Percentiles rank a stretch among this genome's conserved stretches.
These are phyloP conservation scores for Macrophomina pseudophaseolina DNA, from an alignment of 2,329 filamentous ascomycete species.

Conservation along the genomic window DNA sequence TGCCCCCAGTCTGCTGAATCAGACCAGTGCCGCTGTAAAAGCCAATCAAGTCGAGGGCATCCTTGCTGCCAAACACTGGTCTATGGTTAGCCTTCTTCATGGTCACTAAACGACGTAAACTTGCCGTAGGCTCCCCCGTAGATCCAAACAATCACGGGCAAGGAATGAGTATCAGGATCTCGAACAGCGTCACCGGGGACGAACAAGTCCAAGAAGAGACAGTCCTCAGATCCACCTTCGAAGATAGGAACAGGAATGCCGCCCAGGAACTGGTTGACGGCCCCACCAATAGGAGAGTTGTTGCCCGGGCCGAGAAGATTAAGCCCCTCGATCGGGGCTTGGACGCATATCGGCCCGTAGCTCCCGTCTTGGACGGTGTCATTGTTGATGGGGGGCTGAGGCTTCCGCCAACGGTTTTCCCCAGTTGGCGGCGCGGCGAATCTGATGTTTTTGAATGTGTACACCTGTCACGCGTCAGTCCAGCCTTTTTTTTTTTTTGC, in stretches of 20 bases:
- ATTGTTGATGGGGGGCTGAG: constrained; percentile 24
- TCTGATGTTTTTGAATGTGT: constrained; percentile 33
- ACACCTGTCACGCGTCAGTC: constrained; percentile 23
- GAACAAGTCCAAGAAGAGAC: constrained; percentile 24
- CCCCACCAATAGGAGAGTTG: constrained; percentile 21
- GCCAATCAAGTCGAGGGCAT: constrained; percentile 22
- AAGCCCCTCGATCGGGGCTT: constrained; percentile 18
- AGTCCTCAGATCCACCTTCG: constrained; percentile 19
- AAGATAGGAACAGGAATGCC: constrained; percentile 21
- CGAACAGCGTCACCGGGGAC: constrained; percentile 22
- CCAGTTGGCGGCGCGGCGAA: constrained; percentile 43
- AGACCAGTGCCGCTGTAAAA: constrained; percentile 20
- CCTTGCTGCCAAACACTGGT: constrained; percentile 24
- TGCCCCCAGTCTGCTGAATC: constrained; percentile 18
- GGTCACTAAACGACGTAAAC: not conserved
- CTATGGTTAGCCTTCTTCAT: not conserved
- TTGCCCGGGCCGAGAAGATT: constrained; percentile 25
- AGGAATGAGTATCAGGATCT: constrained; percentile 1
- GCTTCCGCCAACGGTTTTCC: constrained; percentile 32
- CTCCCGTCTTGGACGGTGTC: constrained; percentile 25
- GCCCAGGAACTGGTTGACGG: constrained; percentile 20
- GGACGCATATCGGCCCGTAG: constrained; percentile 27
- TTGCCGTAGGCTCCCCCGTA: constrained; percentile 21
- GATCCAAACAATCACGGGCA: constrained; percentile 20
- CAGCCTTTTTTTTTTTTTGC: not conserved